phyloP scores from a whole-genome alignment of 371 early-diverging fungal species.

The Apophysomyces trapeziformis region DNA sequence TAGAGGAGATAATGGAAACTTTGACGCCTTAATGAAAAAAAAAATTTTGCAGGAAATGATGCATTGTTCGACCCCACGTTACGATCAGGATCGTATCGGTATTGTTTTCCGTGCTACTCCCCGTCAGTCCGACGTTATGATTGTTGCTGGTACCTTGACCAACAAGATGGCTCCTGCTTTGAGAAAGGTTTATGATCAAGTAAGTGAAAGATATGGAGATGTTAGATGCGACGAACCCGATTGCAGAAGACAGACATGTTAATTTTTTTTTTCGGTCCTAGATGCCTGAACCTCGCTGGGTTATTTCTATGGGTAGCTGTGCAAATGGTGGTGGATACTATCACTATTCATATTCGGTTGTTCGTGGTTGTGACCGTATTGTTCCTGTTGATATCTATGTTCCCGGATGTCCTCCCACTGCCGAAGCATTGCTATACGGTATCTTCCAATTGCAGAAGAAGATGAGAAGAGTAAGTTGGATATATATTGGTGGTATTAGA shows the following conservation, averaged over 20 bases:
- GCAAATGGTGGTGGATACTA: conserved; percentile 99
- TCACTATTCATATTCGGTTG: conserved; percentile 97
- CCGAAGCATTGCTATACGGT: conserved; percentile 96
- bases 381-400: conserved; percentile 98
- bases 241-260: background rate
- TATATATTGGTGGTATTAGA: background rate
- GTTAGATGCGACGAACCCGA: conserved; percentile 1
- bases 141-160: conserved; percentile 97
- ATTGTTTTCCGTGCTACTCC: conserved; percentile 98
- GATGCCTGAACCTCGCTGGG: conserved; percentile 99
- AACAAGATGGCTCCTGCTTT: conserved; percentile 99
- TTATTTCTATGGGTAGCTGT: conserved; percentile 98
- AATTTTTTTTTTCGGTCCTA: conserved; percentile 24
- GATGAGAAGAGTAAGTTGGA: conserved; percentile 73
- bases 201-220: conserved; percentile 26
- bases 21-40: background rate
- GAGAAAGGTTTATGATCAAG: conserved; percentile 94
- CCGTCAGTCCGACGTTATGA: conserved; percentile 98
- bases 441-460: conserved; percentile 98
- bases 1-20: conserved; percentile 33
- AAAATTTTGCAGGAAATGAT: conserved; percentile 78
- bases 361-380: conserved; percentile 94
- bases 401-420: conserved; percentile 98
- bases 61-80: conserved; percentile 98
- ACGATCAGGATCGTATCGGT: conserved; percentile 98